These are phyloP conservation scores for Tetracentron sinense DNA, from an alignment of 164 flowering plant species.

Conservation along the genomic window DNA sequence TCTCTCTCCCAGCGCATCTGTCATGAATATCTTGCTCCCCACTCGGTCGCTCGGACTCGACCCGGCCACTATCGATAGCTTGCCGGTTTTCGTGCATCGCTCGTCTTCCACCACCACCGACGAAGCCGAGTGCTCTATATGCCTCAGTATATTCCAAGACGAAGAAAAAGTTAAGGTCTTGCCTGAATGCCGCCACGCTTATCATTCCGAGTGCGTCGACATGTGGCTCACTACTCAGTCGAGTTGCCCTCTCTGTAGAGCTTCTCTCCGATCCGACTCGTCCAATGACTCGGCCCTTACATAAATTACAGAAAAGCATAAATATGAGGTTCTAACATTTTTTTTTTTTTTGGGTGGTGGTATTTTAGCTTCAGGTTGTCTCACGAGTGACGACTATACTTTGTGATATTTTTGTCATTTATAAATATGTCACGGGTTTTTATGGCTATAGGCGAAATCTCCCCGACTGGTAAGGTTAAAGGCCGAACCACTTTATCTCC, in stretches of 20 bases:
- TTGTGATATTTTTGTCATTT: too few relatives aligned
- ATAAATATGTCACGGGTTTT: too few relatives aligned
- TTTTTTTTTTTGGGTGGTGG: too few relatives aligned
- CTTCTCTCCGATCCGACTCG: conserved; percentile 32
- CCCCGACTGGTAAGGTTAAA: too few relatives aligned
- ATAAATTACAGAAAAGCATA: too few relatives aligned
- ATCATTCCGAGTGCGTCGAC: conserved; percentile 72
- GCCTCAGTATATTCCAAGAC: conserved; percentile 48
- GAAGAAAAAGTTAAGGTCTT: conserved; percentile 64
- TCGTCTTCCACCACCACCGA: conserved; percentile 3
- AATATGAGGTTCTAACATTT: too few relatives aligned
- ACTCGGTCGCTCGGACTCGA: conserved; percentile 14
- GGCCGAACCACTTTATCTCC: too few relatives aligned
- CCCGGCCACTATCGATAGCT: conserved; percentile 20
- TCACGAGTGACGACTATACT: too few relatives aligned
- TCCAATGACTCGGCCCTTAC: too few relatives aligned
- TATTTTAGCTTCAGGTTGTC: too few relatives aligned
- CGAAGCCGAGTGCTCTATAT: conserved; percentile 60
- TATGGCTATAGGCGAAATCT: too few relatives aligned
- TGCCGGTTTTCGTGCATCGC: conserved; percentile 43
- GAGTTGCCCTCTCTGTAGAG: conserved; percentile 78
- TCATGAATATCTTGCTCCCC: too few relatives aligned
- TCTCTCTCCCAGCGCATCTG: neutral
- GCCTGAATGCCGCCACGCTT: conserved; percentile 62
- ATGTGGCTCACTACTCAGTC: conserved; percentile 61